phyloP scores from a whole-genome alignment of 1,139 yeast genomes.

The Kurtzmaniella quercitrusa region DNA sequence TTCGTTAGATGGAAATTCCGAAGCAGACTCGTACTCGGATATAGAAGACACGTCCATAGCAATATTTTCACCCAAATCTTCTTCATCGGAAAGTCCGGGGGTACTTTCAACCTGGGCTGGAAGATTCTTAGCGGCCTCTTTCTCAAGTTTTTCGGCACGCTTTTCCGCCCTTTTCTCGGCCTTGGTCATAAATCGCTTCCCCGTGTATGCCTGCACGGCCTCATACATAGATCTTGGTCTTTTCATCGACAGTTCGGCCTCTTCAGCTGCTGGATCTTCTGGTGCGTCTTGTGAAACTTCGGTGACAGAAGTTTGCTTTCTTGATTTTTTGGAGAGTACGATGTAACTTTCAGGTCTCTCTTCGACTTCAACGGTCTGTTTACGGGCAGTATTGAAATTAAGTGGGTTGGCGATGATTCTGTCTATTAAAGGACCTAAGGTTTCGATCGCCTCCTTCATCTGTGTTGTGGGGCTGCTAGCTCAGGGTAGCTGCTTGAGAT shows the following conservation, averaged over 20 bases:
- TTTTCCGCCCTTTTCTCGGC: slow-evolving; percentile 31
- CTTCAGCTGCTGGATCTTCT: slow-evolving; percentile 2
- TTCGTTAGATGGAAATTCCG: slow-evolving; percentile 19
- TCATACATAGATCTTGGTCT: slow-evolving; percentile 56
- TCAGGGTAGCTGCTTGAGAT: background rate
- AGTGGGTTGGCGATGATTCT: slow-evolving; percentile 57
- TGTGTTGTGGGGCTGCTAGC: background rate
- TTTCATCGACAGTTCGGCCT: slow-evolving; percentile 8
- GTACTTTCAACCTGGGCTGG: slow-evolving; percentile 1
- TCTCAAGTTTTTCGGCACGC: slow-evolving; percentile 17
- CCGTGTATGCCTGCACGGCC: slow-evolving; percentile 59
- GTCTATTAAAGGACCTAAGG: slow-evolving; percentile 45
- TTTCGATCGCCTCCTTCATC: slow-evolving; percentile 7
- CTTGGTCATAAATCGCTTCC: slow-evolving; percentile 44
- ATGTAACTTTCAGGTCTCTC: slow-evolving; percentile 38
- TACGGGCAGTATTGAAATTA: slow-evolving; percentile 53
- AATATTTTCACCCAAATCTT: slow-evolving; percentile 16
- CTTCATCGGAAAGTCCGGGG: background rate
- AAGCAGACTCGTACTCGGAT: slow-evolving; percentile 27
- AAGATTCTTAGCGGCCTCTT: background rate
- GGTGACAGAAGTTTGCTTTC: background rate
- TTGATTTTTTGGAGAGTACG: slow-evolving; percentile 26
- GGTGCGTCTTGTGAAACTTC: background rate
- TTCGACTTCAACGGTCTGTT: slow-evolving; percentile 28
- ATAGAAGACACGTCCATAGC: slow-evolving; percentile 12